Percentiles rank a stretch among this genome's conserved stretches.
phyloP scores from a whole-genome alignment of 2,329 filamentous ascomycete species.

The Fusarium pseudoanthophilum region DNA sequence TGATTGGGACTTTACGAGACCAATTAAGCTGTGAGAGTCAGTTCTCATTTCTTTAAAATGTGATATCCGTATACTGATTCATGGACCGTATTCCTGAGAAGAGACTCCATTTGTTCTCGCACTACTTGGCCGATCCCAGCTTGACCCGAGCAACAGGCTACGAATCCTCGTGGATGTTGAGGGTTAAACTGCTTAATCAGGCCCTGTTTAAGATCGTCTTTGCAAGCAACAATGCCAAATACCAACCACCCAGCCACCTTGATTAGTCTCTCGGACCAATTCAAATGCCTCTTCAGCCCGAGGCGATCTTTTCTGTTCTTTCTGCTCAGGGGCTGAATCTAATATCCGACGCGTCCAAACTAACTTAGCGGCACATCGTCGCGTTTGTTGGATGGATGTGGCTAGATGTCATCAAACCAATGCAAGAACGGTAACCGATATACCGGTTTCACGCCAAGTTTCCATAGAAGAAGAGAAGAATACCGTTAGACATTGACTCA shows the following conservation, averaged over 20 bases:
- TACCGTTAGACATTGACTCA: slow-evolving; percentile 2
- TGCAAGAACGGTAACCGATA: slow-evolving; percentile 7
- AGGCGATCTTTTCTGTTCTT: slow-evolving; percentile 25
- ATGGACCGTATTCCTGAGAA: background rate
- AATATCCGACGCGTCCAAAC: slow-evolving; percentile 9
- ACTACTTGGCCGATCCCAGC: background rate
- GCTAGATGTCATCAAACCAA: slow-evolving; percentile 7
- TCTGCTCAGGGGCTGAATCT: slow-evolving; percentile 29
- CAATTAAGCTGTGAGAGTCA: slow-evolving; percentile 4
- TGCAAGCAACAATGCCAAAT: slow-evolving; percentile 2
- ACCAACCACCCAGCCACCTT: slow-evolving; percentile 30
- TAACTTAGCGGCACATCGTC: slow-evolving; percentile 17
- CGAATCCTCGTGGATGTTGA: slow-evolving; percentile 5
- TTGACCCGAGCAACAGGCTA: background rate
- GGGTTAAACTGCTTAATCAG: slow-evolving; percentile 1
- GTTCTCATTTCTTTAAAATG: slow-evolving; percentile 20
- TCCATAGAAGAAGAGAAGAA: slow-evolving; percentile 1
- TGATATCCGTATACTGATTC: background rate
- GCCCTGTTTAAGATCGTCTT: slow-evolving; percentile 16
- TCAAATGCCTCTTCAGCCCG: slow-evolving; percentile 19
- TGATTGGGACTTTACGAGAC: background rate
- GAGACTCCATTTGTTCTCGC: background rate
- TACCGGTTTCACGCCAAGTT: slow-evolving; percentile 22
- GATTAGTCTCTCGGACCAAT: slow-evolving; percentile 15
- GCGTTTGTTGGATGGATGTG: slow-evolving; percentile 2